These are phyloP conservation scores for Populus simonii DNA, from an alignment of 345 rosid species.

Conservation along the genomic window DNA sequence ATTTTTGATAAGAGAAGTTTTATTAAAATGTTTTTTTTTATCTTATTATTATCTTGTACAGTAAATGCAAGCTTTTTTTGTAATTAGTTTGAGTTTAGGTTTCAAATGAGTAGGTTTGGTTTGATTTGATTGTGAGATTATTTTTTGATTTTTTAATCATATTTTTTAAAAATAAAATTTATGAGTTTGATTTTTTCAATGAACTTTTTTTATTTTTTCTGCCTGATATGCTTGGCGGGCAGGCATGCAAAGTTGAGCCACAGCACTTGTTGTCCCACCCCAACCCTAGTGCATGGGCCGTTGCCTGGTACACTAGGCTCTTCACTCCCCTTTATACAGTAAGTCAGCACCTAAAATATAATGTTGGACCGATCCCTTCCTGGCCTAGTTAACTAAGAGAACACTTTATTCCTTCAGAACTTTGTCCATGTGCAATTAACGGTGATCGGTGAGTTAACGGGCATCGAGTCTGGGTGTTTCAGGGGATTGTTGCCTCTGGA, in stretches of 20 bases:
- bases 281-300: slow-evolving; percentile 54
- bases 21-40: too few relatives aligned
- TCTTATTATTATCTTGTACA: too few relatives aligned
- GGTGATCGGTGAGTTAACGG: not conserved
- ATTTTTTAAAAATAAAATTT: too few relatives aligned
- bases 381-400: not conserved
- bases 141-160: too few relatives aligned
- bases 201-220: too few relatives aligned
- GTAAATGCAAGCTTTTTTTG: too few relatives aligned
- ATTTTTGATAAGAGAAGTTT: too few relatives aligned
- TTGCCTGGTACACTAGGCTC: slow-evolving; percentile 68
- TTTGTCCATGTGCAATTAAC: not conserved
- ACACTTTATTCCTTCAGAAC: not conserved
- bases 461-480: not conserved
- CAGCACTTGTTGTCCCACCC: slow-evolving; percentile 48
- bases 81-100: too few relatives aligned
- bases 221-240: too few relatives aligned
- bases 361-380: not conserved
- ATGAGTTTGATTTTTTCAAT: too few relatives aligned
- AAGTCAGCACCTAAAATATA: slow-evolving; percentile 3
- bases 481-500: slow-evolving; percentile 71
- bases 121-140: too few relatives aligned
- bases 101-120: too few relatives aligned
- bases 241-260: slow-evolving; percentile 44
- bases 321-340: slow-evolving; percentile 65